These are phyloP conservation scores for Solanum infundibuliforme DNA, from an alignment of 257 asterid genomes.

Conservation along the genomic window DNA sequence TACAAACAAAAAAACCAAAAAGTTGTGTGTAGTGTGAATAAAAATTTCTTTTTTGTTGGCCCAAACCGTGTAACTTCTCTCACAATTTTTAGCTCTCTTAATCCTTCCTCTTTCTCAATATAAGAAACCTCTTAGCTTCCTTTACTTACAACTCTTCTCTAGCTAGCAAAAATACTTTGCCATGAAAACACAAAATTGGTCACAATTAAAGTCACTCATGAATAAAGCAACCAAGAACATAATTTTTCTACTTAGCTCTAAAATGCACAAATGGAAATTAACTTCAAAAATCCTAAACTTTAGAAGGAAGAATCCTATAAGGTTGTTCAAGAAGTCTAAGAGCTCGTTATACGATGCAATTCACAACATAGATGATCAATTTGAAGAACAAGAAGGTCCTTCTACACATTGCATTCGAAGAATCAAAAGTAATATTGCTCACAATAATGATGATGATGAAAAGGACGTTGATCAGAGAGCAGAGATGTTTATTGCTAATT, in stretches of 20 bases:
- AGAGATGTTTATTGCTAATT: neutral
- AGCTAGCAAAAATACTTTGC: neutral
- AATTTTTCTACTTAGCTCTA: neutral
- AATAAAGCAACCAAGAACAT: neutral
- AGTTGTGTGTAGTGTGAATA: neutral
- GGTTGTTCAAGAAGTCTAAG: neutral
- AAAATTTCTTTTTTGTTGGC: neutral
- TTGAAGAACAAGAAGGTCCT: neutral
- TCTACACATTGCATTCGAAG: neutral
- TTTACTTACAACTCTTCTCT: neutral
- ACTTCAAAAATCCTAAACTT: neutral
- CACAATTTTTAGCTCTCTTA: neutral
- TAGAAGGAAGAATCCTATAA: neutral
- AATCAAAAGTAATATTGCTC: neutral
- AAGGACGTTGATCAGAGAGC: neutral
- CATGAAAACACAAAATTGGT: neutral
- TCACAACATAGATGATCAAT: neutral
- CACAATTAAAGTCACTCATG: neutral
- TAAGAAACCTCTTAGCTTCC: neutral
- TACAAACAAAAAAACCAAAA: neutral
- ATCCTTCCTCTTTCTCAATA: neutral
- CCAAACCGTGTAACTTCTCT: neutral
- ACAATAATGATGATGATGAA: neutral
- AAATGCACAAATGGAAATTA: neutral
- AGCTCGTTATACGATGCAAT: neutral